A percentile compares a stretch with the other conserved stretches of the same genome.
These are phyloP conservation scores for Colletotrichum tabaci DNA, from an alignment of 2,329 filamentous ascomycete genomes.

Conservation along the genomic window DNA sequence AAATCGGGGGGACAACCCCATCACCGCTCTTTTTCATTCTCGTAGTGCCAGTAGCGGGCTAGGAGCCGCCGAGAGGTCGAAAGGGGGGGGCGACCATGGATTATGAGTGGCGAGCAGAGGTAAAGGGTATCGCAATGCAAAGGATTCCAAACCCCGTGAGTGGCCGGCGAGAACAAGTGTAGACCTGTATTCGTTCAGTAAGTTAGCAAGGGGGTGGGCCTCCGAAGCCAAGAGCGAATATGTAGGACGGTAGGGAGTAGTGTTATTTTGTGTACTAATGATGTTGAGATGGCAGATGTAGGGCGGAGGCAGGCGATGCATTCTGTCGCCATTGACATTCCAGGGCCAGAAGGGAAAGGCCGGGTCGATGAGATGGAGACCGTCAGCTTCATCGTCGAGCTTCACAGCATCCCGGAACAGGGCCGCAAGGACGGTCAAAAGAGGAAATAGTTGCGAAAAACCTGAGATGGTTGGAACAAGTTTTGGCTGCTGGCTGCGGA, in stretches of 20 bases:
- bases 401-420: constrained; percentile 29
- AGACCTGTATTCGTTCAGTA: constrained; percentile 1
- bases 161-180: constrained; percentile 7
- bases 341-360: background rate
- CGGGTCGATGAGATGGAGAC: constrained; percentile 19
- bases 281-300: constrained; percentile 36
- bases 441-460: constrained; percentile 38
- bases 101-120: constrained; percentile 3
- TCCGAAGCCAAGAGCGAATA: background rate
- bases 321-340: constrained; percentile 1
- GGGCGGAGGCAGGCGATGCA: constrained; percentile 13
- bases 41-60: background rate
- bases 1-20: constrained; percentile 8
- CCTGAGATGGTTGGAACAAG: background rate
- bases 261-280: background rate
- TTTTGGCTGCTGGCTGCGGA: constrained; percentile 1
- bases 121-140: constrained; percentile 1
- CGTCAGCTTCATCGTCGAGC: constrained; percentile 25
- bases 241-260: constrained; percentile 6
- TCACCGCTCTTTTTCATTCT: background rate
- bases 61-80: constrained; percentile 7
- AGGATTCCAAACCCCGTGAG: background rate
- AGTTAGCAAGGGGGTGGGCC: background rate
- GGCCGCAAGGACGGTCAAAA: constrained; percentile 33
- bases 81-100: background rate